A percentile compares a stretch with the other conserved stretches of the same genome.
Evolutionary conservation across 139 green algal species (phyloP).

Genomic region (Coelastrella sp.): DNA sequence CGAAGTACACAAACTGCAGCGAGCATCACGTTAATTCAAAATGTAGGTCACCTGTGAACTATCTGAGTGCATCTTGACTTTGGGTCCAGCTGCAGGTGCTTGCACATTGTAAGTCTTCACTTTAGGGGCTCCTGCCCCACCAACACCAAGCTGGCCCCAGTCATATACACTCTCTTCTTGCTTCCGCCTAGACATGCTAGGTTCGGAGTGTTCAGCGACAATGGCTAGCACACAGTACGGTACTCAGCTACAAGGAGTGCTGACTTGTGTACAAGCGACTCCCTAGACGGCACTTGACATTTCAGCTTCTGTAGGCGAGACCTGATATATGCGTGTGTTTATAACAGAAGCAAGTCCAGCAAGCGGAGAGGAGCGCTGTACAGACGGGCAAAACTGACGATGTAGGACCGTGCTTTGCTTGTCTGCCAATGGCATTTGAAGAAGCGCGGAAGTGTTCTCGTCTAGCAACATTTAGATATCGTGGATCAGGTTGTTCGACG

Average conservation of each 20-base stretch:
- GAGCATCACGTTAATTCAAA: not conserved
- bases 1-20: too few species aligned
- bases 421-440: too few species aligned
- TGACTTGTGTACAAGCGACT: not conserved
- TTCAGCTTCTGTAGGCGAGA: too few species aligned
- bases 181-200: not conserved
- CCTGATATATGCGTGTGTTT: too few species aligned
- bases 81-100: constrained; percentile 22
- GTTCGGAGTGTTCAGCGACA: not conserved
- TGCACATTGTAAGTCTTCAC: constrained; percentile 31
- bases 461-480: not conserved
- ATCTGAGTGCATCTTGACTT: constrained; percentile 64
- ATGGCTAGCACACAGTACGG: not conserved
- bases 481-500: not conserved
- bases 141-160: not conserved
- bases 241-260: not conserved
- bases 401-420: too few species aligned
- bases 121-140: not conserved
- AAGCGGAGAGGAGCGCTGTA: too few species aligned
- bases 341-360: too few species aligned
- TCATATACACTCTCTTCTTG: constrained; percentile 51
- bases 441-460: too few species aligned
- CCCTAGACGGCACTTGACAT: too few species aligned
- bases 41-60: constrained; percentile 61
- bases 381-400: too few species aligned